Conservation (phyloP, 2,329 filamentous ascomycete species). For the Diatrype stigma region DNA sequence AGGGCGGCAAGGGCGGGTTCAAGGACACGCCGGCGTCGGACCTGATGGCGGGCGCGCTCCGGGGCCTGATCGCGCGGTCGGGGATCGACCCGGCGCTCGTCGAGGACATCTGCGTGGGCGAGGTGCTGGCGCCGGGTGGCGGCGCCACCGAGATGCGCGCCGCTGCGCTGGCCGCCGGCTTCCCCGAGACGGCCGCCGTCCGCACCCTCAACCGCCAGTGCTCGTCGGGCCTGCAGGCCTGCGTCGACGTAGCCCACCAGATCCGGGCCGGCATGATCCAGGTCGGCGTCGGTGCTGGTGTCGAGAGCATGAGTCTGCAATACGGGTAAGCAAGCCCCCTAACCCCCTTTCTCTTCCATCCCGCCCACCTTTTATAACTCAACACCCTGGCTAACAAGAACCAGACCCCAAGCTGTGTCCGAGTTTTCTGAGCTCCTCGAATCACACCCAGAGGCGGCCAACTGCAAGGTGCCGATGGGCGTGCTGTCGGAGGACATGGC, state of each 20-base stretch:
- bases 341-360: neutral
- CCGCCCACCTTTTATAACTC: neutral
- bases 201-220: conserved; percentile 92
- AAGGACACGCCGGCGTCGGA: conserved; percentile 91
- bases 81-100: conserved; percentile 83
- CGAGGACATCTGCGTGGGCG: conserved; percentile 89
- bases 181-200: conserved; percentile 80
- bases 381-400: no score
- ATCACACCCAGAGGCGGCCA: conserved; percentile 72
- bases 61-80: conserved; percentile 76
- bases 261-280: conserved; percentile 93
- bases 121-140: conserved; percentile 85
- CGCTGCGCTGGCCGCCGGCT: conserved; percentile 83
- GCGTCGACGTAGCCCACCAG: conserved; percentile 90
- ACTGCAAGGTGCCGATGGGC: conserved; percentile 98
- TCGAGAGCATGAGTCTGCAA: conserved; percentile 92
- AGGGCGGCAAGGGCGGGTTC: conserved; percentile 88
- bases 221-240: conserved; percentile 86
- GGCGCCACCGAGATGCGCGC: conserved; percentile 97
- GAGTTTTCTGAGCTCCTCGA: conserved; percentile 93
- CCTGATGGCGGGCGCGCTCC: conserved; percentile 78
- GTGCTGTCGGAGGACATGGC: conserved; percentile 93
- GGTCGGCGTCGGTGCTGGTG: conserved; percentile 86
- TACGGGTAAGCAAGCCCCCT: conserved; percentile 72
- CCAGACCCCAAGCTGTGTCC: conserved; percentile 75